Percentiles rank a stretch among this genome's conserved stretches.
These are phyloP conservation scores for Venturia pyrina DNA, from an alignment of 2,329 filamentous ascomycete genomes.

Conservation along the genomic window DNA sequence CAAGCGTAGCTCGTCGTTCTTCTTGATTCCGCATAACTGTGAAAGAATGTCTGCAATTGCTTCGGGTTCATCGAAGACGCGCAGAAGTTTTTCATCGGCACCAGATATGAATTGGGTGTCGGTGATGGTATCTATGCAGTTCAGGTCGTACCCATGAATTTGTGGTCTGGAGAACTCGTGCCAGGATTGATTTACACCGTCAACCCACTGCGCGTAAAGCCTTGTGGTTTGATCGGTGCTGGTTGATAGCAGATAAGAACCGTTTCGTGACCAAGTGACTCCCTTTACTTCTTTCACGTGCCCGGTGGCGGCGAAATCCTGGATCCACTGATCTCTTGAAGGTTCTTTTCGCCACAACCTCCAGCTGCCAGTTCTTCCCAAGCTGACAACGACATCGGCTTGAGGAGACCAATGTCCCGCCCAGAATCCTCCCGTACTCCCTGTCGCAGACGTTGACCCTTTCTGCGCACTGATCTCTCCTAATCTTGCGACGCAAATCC, in stretches of 20 bases:
- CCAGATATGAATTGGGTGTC: slow-evolving; percentile 77
- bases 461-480: slow-evolving; percentile 94
- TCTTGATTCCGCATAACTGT: slow-evolving; percentile 51
- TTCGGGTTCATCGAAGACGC: slow-evolving; percentile 84
- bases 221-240: slow-evolving; percentile 88
- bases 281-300: slow-evolving; percentile 76
- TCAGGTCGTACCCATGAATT: slow-evolving; percentile 96
- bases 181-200: slow-evolving; percentile 53
- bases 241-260: slow-evolving; percentile 79
- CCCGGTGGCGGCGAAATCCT: slow-evolving; percentile 67
- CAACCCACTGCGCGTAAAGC: slow-evolving; percentile 70
- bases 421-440: slow-evolving; percentile 95
- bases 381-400: slow-evolving; percentile 63
- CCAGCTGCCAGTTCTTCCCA: slow-evolving; percentile 92
- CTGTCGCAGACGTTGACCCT: slow-evolving; percentile 90
- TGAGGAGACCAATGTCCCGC: slow-evolving; percentile 83
- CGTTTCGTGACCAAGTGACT: slow-evolving; percentile 72
- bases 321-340: slow-evolving; percentile 59
- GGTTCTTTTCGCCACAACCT: slow-evolving; percentile 64
- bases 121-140: slow-evolving; percentile 75
- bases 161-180: slow-evolving; percentile 93
- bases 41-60: slow-evolving; percentile 67
- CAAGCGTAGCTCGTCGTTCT: slow-evolving; percentile 30
- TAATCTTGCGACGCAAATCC: slow-evolving; percentile 75
- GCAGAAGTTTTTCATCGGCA: slow-evolving; percentile 94